Base-by-base conservation (phyloP, 805 yeast genomes). In the Metschnikowia corniflorae region DNA sequence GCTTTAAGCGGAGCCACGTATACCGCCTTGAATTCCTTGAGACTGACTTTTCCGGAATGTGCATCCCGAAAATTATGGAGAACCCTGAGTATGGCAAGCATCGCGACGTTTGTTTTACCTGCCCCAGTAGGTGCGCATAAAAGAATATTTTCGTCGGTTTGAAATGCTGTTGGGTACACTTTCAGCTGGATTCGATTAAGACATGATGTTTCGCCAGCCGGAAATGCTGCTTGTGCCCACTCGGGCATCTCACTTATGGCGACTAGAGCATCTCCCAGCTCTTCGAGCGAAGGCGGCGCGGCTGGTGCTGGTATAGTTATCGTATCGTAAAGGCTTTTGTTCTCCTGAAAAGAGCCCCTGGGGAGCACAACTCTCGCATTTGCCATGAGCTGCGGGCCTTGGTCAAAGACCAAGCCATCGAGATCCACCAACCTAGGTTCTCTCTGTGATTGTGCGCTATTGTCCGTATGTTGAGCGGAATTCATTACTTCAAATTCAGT, bases 91-190 rank as follows among this genome's bases (percentile, higher is more conserved):
- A 86, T 71, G 0, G 96, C 69, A 30, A 93, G 61, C 80, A 93
- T 77, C 0, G 99, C 99, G 19, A 93, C 96, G 57, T 93, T 93
- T 16, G 98, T 91, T 57, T 91, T 91, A 65, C 98, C 98, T 2
- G 96, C 96, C 65, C 98, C 98, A 0, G 98, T 91, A 6, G 98
- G 98, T 1, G 98, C 97, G 71, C 97, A 91, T 49, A 91, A 65
- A 13, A 91, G 63, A 26, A 93, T 56, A 51, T 89, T 91, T 4
- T 71, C 70, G 53, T 86, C 93, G 1, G 75, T 62, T 4, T 70
- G 52, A 46, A 91, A 86, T 0, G 95, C 96, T n/a, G 67, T 54
- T 1, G 93, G 93, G 46, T 62, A 86, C 0, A 89, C 87, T 43
- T 75, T 75, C 1, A 95, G 84, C 58, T 93, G 99, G 12, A 93